Percentiles rank a stretch among this genome's conserved stretches.
phyloP scores from a whole-genome alignment of 164 flowering plant species.

The Aristolochia contorta region DNA sequence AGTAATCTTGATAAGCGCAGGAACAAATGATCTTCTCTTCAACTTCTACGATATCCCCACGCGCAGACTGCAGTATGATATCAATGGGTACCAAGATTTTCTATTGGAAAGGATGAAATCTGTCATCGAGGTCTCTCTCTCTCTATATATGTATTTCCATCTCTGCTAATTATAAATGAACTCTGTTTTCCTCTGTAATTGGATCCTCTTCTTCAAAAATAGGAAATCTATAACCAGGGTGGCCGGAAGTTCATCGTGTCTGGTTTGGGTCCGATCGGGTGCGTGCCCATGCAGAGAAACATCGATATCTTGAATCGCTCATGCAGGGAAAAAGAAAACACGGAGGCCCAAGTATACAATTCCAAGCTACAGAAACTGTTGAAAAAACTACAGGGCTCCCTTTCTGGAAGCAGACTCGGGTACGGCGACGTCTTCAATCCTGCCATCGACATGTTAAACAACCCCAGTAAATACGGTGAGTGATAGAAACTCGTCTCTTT shows the following conservation, averaged over 20 bases:
- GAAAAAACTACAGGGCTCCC: neutral
- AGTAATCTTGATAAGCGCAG: slow-evolving; percentile 36
- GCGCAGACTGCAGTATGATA: slow-evolving; percentile 14
- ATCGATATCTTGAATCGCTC: neutral
- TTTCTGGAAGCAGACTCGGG: slow-evolving; percentile 15
- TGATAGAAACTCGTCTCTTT: neutral
- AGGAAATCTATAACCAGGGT: slow-evolving; percentile 2
- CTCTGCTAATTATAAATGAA: neutral
- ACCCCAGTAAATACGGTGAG: slow-evolving; percentile 24
- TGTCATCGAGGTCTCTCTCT: neutral
- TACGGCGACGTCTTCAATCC: slow-evolving; percentile 20
- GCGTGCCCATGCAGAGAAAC: slow-evolving; percentile 2
- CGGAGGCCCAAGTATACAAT: slow-evolving; percentile 1
- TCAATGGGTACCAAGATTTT: slow-evolving; percentile 35
- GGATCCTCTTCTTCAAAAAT: neutral
- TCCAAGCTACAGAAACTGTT: slow-evolving; percentile 4
- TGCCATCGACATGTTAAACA: slow-evolving; percentile 23
- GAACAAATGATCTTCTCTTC: slow-evolving; percentile 42
- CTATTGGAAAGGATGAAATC: slow-evolving; percentile 10
- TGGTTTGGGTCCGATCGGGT: slow-evolving; percentile 6
- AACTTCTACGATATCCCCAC: slow-evolving; percentile 36
- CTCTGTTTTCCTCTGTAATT: neutral
- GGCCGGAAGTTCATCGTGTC: slow-evolving; percentile 1
- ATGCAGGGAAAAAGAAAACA: slow-evolving; percentile 5
- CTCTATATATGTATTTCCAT: neutral